Evolutionary conservation across 2,329 filamentous ascomycete species (phyloP).

Genomic region (Chaetomiaceae sp.): DNA sequence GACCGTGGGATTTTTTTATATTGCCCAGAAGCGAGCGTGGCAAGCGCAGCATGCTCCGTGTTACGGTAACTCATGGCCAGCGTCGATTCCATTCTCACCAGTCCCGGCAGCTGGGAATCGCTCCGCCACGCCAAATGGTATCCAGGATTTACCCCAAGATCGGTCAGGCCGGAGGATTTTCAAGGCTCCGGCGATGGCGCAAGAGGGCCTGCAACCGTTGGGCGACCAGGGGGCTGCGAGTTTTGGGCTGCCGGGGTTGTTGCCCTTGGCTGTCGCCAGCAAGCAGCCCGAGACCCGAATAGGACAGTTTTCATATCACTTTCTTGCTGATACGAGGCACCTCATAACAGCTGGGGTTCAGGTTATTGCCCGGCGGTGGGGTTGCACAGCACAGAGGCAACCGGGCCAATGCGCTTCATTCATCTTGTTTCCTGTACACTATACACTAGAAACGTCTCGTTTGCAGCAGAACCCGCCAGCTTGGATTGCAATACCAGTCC

Average conservation of each 20-base stretch:
- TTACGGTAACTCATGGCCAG: too few species aligned
- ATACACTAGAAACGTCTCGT: background rate
- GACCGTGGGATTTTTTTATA: background rate
- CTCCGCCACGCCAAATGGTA: background rate
- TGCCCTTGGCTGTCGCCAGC: too few species aligned
- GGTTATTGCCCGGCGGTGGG: background rate
- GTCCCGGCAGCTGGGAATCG: background rate
- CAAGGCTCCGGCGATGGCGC: slow-evolving; percentile 2
- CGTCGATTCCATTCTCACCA: too few species aligned
- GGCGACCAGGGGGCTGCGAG: background rate
- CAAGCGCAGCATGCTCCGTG: too few species aligned
- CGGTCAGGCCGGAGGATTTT: background rate
- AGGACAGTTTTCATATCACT: background rate
- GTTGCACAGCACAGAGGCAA: background rate
- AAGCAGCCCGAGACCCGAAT: background rate
- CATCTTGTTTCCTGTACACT: too few species aligned
- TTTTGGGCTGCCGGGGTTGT: too few species aligned
- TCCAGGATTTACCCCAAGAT: too few species aligned
- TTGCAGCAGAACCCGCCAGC: slow-evolving; percentile 5
- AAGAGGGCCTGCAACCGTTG: slow-evolving; percentile 8
- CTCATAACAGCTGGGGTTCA: background rate
- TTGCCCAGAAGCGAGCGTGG: background rate
- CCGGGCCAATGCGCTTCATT: background rate
- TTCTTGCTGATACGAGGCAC: slow-evolving; percentile 1
- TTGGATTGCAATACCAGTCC: slow-evolving; percentile 4